Base-by-base conservation (phyloP, 129 eudicot genomes). In the Deinandra increscens region DNA sequence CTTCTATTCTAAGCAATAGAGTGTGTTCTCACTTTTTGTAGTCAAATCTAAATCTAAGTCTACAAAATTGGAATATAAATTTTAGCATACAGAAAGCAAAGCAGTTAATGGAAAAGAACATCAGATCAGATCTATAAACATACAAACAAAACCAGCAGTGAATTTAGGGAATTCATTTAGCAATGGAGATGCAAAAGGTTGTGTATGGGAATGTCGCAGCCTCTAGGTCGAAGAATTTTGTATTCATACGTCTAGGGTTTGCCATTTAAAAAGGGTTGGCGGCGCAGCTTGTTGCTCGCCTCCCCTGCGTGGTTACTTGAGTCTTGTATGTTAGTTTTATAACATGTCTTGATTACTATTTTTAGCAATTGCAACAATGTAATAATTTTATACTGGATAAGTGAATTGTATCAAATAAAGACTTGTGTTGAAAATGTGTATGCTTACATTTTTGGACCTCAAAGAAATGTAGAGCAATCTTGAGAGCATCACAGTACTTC, bases 401-500 rank as follows among this genome's bases (percentile, higher is more conserved):
- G 15, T 22, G 13, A 2, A 54, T 39, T 19, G 31, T 17, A 26
- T 42, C 31, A 43, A 56, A 5, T n/a, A 36, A 36, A 50, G 11
- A 50, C 11, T 20, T 38, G 23, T 44, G 17, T 7, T 18, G 2
- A 63, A 70, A 43, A 39, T 26, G 2, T 8, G 60, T 14, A 18
- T 55, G 26, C 60, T 64, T 80, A 91, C 97, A 75, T 84, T 91
- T 91, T 43, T 91, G 97, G 56, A 91, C 69, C 49, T 91, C 94
- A 31, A 91, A 83, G 65, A 91, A 91, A 84, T 91, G 94, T 63
- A 85, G 46, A 23, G 97, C 91, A 45, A 84, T 39, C 76, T 88
- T 86, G 10, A 91, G 81, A 68, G 97, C 94, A 72, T 88, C 94
- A 0, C 90, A 82, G 26, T 91, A 91, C 43, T 84, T 85, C 81